Evolutionary conservation across 2,329 filamentous ascomycete species (phyloP).

Genomic region (Cladosporium oxysporum): DNA sequence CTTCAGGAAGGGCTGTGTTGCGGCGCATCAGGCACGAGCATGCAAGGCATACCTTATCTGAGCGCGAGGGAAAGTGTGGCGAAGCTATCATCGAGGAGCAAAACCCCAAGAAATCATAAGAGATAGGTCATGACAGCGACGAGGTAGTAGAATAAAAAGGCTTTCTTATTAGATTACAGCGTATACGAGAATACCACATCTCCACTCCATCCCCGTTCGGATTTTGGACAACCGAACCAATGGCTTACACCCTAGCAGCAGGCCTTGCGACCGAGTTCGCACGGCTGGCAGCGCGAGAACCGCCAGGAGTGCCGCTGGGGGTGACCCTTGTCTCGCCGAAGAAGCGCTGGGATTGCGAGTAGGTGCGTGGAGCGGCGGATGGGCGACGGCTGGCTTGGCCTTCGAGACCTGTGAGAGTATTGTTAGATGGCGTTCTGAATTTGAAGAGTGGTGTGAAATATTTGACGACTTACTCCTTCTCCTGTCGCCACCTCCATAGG

Average conservation of each 20-base stretch:
- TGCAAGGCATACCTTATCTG: background rate
- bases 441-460: no score
- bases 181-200: background rate
- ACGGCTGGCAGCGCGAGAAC: conserved; percentile 31
- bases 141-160: background rate
- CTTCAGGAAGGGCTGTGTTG: background rate
- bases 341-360: conserved; percentile 33
- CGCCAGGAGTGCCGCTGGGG: conserved; percentile 31
- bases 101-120: background rate
- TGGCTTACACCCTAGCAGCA: no score
- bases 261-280: conserved; percentile 24
- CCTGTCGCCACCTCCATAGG: conserved; percentile 30
- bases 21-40: no score
- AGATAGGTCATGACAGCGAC: no score
- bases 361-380: conserved; percentile 23
- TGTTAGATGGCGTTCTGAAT: no score
- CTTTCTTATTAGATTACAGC: background rate
- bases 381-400: conserved; percentile 11
- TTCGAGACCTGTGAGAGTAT: background rate
- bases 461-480: conserved; percentile 29
- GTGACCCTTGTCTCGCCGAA: conserved; percentile 32
- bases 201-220: background rate
- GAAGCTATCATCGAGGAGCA: background rate
- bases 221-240: no score
- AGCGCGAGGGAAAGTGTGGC: background rate